phyloP scores from a whole-genome alignment of 1,284 basidiomycete species.

The Apiotrichum montevideense region DNA sequence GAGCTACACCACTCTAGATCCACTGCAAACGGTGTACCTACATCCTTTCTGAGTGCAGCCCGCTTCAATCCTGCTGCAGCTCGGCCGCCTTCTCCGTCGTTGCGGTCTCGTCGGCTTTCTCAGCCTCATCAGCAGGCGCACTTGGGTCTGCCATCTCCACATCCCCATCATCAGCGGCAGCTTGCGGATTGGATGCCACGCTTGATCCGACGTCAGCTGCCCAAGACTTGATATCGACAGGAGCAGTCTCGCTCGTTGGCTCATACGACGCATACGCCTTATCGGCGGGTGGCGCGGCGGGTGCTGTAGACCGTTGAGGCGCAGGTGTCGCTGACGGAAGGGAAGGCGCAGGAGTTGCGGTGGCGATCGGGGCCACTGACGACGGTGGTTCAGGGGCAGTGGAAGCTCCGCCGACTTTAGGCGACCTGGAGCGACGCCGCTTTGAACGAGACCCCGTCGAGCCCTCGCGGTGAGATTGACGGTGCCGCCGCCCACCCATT shows the following conservation, averaged over 20 bases:
- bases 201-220: constrained; percentile 10
- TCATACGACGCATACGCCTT: neutral
- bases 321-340: too few species aligned
- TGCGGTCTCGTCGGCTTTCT: neutral
- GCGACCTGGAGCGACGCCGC: constrained; percentile 13
- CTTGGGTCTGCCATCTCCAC: constrained; percentile 16
- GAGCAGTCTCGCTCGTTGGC: neutral
- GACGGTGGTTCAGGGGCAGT: neutral
- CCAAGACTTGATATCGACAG: constrained; percentile 17
- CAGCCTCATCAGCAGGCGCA: neutral
- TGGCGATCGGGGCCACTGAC: neutral
- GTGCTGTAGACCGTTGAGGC: neutral
- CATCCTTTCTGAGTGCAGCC: too few species aligned
- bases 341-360: neutral
- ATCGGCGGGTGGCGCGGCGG: neutral
- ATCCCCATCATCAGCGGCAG: constrained; percentile 9
- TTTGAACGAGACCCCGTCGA: constrained; percentile 1
- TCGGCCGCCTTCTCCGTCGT: neutral
- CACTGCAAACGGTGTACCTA: too few species aligned
- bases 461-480: constrained; percentile 37
- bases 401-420: neutral
- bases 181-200: constrained; percentile 5
- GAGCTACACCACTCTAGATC: too few species aligned
- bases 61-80: neutral
- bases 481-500: constrained; percentile 40